These are phyloP conservation scores for Hura crepitans DNA, from an alignment of 441 rosid genomes.

Conservation along the genomic window DNA sequence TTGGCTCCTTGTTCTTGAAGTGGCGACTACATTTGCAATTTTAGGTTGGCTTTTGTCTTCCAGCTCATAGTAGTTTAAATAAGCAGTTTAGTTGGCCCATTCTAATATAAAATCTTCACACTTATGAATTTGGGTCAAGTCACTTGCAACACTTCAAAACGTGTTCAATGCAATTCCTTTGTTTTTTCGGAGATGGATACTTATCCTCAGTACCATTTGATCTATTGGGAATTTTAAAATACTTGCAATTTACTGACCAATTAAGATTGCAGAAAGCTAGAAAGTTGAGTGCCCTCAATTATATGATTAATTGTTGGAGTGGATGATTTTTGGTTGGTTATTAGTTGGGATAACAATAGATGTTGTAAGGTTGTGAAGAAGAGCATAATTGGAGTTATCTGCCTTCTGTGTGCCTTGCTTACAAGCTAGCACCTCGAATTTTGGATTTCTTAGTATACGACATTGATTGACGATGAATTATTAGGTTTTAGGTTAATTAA, in stretches of 20 bases:
- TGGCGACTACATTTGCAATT: background rate
- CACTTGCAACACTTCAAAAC: background rate
- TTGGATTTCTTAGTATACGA: too few relatives aligned
- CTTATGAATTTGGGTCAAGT: background rate
- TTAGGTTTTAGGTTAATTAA: too few relatives aligned
- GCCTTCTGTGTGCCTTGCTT: too few relatives aligned
- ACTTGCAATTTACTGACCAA: background rate
- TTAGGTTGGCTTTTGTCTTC: background rate
- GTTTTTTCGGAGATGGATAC: background rate
- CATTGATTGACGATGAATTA: too few relatives aligned
- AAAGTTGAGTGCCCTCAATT: background rate
- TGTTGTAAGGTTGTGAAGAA: background rate
- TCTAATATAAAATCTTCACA: background rate
- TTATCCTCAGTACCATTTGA: background rate
- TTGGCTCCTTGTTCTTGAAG: background rate
- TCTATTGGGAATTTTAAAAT: background rate
- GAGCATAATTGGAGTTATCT: too few relatives aligned
- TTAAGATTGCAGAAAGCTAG: background rate
- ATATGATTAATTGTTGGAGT: background rate
- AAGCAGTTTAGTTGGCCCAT: too few relatives aligned
- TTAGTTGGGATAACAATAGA: background rate
- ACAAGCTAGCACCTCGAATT: too few relatives aligned
- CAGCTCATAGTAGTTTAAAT: too few relatives aligned
- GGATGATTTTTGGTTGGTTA: background rate
- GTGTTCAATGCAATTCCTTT: background rate